These are phyloP conservation scores for Chlorella sp. DNA, from an alignment of 139 green algal genomes.

Conservation along the genomic window DNA sequence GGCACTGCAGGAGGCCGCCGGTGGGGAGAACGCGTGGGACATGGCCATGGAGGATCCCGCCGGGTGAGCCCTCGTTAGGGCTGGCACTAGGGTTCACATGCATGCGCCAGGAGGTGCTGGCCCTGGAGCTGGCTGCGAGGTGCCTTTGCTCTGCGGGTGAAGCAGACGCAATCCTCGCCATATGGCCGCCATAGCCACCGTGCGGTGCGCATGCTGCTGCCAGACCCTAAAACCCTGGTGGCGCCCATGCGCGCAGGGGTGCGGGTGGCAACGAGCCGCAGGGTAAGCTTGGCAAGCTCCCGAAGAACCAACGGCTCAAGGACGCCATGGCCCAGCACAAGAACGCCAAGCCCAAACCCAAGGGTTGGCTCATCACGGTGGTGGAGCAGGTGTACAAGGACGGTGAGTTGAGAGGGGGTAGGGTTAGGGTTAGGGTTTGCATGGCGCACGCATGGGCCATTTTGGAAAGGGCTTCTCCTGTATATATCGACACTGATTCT, in stretches of 20 bases:
- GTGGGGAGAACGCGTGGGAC: neutral
- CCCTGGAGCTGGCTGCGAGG: too few relatives aligned
- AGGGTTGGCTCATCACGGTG: constrained; percentile 43
- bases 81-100: too few relatives aligned
- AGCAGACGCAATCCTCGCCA: too few relatives aligned
- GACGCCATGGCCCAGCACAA: constrained; percentile 39
- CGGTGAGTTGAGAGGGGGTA: constrained; percentile 19
- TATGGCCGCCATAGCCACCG: too few relatives aligned
- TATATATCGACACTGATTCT: too few relatives aligned
- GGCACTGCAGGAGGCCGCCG: neutral
- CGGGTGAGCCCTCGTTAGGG: too few relatives aligned
- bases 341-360: constrained; percentile 38
- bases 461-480: too few relatives aligned
- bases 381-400: constrained; percentile 48
- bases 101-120: neutral
- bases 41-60: neutral
- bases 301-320: constrained; percentile 42
- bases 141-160: too few relatives aligned
- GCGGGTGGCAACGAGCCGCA: constrained; percentile 3
- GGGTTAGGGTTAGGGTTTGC: too few relatives aligned
- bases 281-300: constrained; percentile 24
- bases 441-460: too few relatives aligned
- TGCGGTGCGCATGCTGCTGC: too few relatives aligned
- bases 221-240: too few relatives aligned
- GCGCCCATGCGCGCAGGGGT: neutral